Conservation (phyloP, 1,284 basidiomycete species). For the Pterulicium gracile region DNA sequence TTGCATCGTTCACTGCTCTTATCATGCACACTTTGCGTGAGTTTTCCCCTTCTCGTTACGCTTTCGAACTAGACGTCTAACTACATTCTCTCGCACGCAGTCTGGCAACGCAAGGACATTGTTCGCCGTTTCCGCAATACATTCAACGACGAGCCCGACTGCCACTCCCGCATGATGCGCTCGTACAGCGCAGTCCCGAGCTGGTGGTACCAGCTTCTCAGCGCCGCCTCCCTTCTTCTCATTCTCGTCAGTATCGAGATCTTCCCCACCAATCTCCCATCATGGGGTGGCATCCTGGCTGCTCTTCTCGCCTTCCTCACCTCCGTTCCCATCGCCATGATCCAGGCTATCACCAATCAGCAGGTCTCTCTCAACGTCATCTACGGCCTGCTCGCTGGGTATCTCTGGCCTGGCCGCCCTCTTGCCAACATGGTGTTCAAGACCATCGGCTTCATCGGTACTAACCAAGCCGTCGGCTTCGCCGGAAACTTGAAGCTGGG, state of each 20-base stretch:
- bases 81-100: neutral
- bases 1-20: constrained; percentile 28
- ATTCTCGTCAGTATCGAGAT: constrained; percentile 15
- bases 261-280: constrained; percentile 23
- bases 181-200: constrained; percentile 48
- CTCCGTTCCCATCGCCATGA: constrained; percentile 41
- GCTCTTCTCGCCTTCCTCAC: constrained; percentile 22
- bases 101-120: constrained; percentile 52
- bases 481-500: constrained; percentile 33
- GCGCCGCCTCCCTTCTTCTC: neutral
- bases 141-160: constrained; percentile 50
- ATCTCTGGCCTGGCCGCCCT: constrained; percentile 27
- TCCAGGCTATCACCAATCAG: constrained; percentile 42
- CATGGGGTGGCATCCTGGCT: constrained; percentile 24
- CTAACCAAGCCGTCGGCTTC: constrained; percentile 30
- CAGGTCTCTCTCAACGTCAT: constrained; percentile 36
- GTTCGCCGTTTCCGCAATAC: constrained; percentile 36
- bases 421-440: constrained; percentile 30
- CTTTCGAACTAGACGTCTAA: neutral
- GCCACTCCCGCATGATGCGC: constrained; percentile 55
- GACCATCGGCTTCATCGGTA: constrained; percentile 20
- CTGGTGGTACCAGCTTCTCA: constrained; percentile 36
- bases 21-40: constrained; percentile 40
- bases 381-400: constrained; percentile 32
- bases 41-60: neutral